A percentile compares a stretch with the other conserved stretches of the same genome.
Evolutionary conservation across 192 early-diverging fungal species (phyloP).

Genomic region (Dissophora globulifera): DNA sequence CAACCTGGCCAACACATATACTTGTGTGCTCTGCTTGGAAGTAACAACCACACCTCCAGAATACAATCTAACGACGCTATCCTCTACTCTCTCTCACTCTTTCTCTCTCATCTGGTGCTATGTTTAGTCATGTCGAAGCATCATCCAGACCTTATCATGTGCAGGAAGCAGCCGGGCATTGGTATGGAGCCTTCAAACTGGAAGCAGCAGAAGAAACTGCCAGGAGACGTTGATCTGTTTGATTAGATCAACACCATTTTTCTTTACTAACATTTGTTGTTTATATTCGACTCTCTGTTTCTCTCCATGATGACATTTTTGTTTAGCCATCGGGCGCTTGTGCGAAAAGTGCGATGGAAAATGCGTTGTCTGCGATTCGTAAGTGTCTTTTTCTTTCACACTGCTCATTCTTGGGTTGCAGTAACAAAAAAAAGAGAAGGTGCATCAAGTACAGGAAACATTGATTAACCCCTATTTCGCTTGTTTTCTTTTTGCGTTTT

Average conservation of each 20-base stretch:
- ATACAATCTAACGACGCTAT: too few species aligned
- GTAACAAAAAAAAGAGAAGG: too few species aligned
- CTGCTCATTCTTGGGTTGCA: background rate
- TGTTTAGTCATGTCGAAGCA: conserved; percentile 75
- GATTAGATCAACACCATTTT: too few species aligned
- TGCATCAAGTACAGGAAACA: too few species aligned
- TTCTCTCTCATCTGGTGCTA: background rate
- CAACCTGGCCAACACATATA: too few species aligned
- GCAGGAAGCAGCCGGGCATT: conserved; percentile 93
- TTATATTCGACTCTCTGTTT: conserved; percentile 20
- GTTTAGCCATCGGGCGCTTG: conserved; percentile 77
- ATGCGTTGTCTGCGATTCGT: conserved; percentile 97
- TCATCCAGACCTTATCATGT: conserved; percentile 94
- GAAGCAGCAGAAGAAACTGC: background rate
- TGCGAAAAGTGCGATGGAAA: conserved; percentile 92
- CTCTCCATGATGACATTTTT: background rate
- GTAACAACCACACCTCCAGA: too few species aligned
- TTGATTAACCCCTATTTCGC: too few species aligned
- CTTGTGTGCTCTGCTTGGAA: too few species aligned
- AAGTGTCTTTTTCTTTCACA: conserved; percentile 17
- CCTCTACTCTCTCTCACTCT: too few species aligned
- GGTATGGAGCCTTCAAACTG: conserved; percentile 55
- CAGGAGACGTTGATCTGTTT: too few species aligned
- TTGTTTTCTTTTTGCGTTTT: background rate
- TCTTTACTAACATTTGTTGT: background rate